These are phyloP conservation scores for Coccomyxa sp. DNA, from an alignment of 139 green algal species.

Conservation along the genomic window DNA sequence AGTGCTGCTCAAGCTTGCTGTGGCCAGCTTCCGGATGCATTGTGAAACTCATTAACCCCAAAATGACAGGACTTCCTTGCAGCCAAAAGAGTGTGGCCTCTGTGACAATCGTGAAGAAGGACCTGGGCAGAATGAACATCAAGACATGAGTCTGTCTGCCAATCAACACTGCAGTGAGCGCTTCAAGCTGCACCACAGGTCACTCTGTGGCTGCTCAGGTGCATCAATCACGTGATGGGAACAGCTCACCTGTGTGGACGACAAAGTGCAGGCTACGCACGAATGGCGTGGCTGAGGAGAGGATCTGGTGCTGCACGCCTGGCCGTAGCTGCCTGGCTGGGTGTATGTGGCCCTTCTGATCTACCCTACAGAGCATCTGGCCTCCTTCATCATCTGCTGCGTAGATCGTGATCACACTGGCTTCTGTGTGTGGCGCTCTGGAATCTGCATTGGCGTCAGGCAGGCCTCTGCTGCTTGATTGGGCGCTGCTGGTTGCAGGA, in stretches of 20 bases:
- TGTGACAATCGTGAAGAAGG: too few species aligned
- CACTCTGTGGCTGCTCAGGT: background rate
- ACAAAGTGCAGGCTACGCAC: conserved; percentile 35
- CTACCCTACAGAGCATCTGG: background rate
- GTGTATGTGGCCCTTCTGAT: background rate
- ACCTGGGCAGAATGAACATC: background rate
- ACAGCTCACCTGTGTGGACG: conserved; percentile 1
- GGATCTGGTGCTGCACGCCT: conserved; percentile 4
- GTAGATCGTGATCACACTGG: background rate
- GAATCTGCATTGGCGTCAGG: background rate
- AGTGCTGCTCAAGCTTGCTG: too few species aligned
- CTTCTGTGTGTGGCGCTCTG: background rate
- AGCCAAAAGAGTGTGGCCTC: too few species aligned
- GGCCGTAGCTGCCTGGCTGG: background rate
- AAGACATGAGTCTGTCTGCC: background rate
- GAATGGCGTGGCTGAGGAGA: conserved; percentile 12
- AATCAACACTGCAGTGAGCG: background rate
- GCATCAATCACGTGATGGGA: background rate
- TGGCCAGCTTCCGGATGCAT: too few species aligned
- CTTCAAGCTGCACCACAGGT: background rate
- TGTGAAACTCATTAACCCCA: too few species aligned
- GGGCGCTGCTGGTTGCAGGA: background rate
- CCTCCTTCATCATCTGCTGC: background rate
- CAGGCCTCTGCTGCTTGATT: background rate
- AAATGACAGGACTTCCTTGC: too few species aligned